These are phyloP conservation scores for Wickerhamomyces sydowiorum DNA, from an alignment of 805 yeast species.

Conservation along the genomic window DNA sequence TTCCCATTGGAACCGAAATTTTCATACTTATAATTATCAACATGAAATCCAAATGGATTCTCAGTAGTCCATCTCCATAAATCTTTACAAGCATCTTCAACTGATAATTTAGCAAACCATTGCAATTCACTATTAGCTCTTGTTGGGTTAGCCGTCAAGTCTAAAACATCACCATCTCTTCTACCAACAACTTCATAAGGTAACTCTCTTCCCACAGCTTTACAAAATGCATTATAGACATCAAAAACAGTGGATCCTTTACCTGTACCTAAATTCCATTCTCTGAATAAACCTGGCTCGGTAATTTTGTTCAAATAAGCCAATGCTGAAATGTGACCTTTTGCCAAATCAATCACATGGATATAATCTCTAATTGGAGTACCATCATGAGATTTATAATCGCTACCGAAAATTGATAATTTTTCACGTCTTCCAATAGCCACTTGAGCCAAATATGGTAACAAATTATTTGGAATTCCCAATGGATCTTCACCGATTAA, in stretches of 20 bases:
- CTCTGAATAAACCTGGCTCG: constrained; percentile 50
- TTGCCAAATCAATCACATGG: constrained; percentile 75
- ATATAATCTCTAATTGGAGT: constrained; percentile 80
- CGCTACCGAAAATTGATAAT: constrained; percentile 64
- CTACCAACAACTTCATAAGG: constrained; percentile 63
- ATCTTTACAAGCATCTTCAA: constrained; percentile 64
- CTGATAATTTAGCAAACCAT: constrained; percentile 53
- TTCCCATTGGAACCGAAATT: constrained; percentile 18
- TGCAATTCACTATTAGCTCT: constrained; percentile 61
- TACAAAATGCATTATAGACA: constrained; percentile 57
- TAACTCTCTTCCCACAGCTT: constrained; percentile 56
- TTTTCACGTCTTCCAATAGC: constrained; percentile 67
- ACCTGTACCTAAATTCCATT: constrained; percentile 84
- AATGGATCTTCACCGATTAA: constrained; percentile 75
- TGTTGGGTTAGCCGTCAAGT: constrained; percentile 65
- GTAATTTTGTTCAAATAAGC: constrained; percentile 37
- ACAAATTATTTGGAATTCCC: constrained; percentile 70
- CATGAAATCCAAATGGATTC: constrained; percentile 37
- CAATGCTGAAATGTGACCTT: constrained; percentile 71
- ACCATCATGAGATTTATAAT: constrained; percentile 68
- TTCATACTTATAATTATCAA: background rate
- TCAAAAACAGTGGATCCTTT: constrained; percentile 75
- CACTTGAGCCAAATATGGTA: constrained; percentile 74
- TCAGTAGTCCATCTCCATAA: constrained; percentile 73
- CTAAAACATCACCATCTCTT: constrained; percentile 71